phyloP scores from a whole-genome alignment of 768 basidiomycete genomes.

The Termitomyces bulborhizus region DNA sequence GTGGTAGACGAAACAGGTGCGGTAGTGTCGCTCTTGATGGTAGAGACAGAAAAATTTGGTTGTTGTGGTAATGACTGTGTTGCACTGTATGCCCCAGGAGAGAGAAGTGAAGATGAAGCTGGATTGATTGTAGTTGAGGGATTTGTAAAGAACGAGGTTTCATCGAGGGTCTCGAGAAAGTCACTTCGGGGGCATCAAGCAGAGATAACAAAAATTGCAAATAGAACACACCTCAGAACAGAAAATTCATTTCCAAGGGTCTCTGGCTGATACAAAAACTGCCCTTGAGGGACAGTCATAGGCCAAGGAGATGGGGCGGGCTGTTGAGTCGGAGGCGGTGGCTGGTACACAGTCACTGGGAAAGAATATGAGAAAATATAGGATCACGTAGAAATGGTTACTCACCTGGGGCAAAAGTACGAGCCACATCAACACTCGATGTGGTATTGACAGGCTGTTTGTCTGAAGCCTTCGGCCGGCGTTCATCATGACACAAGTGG shows the following conservation, averaged over 20 bases:
- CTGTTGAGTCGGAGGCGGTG: slow-evolving; percentile 20
- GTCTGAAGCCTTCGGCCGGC: slow-evolving; percentile 44
- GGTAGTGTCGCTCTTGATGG: slow-evolving; percentile 4
- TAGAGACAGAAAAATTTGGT: slow-evolving; percentile 11
- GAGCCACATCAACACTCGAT: slow-evolving; percentile 25
- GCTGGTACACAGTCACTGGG: slow-evolving; percentile 32
- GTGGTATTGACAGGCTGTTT: slow-evolving; percentile 29
- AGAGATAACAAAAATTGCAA: not conserved
- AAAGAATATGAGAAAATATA: not conserved
- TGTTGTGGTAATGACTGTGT: slow-evolving; percentile 3
- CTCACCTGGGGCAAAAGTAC: slow-evolving; percentile 42
- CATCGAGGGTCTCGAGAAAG: slow-evolving; percentile 84
- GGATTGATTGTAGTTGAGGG: slow-evolving; percentile 23
- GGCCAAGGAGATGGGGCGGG: slow-evolving; percentile 44
- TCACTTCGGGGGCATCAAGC: slow-evolving; percentile 41
- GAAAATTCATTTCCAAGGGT: slow-evolving; percentile 79
- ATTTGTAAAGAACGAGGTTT: slow-evolving; percentile 74
- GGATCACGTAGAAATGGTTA: slow-evolving; percentile 3
- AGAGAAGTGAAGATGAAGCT: slow-evolving; percentile 41
- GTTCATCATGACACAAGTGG: slow-evolving; percentile 89
- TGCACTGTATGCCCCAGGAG: slow-evolving; percentile 33
- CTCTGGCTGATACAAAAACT: slow-evolving; percentile 68
- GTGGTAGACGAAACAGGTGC: not conserved
- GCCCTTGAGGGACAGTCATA: slow-evolving; percentile 38
- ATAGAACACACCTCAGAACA: slow-evolving; percentile 58